Conservation (phyloP, 208 protist species). For the Trypanosoma melophagium region DNA sequence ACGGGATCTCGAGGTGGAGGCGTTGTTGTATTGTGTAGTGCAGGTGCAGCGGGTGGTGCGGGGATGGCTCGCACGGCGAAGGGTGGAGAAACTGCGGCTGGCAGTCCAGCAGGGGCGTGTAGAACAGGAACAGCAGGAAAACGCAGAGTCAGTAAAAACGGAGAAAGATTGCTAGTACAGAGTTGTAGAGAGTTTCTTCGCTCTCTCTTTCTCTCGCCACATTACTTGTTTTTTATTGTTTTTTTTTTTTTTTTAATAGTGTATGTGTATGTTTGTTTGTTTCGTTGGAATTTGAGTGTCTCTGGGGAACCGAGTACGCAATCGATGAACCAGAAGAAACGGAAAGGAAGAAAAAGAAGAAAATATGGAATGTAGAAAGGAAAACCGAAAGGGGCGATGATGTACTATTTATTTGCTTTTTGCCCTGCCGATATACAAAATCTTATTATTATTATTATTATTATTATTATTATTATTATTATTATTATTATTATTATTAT, state of each 20-base stretch:
- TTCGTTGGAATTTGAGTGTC: conserved; percentile 6
- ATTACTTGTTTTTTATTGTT: neutral
- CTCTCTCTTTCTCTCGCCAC: neutral
- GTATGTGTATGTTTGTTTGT: conserved; percentile 14
- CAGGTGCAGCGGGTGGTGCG: conserved; percentile 11
- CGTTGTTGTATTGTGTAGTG: conserved; percentile 10
- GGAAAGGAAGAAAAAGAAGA: too few species aligned
- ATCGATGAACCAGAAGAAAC: too few species aligned
- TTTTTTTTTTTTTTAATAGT: neutral
- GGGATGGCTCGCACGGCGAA: conserved; percentile 11
- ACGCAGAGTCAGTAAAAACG: too few species aligned
- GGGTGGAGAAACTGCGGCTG: conserved; percentile 2
- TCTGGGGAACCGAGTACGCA: neutral
- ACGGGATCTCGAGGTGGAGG: neutral
- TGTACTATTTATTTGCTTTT: too few species aligned
- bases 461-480: too few species aligned
- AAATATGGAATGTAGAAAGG: too few species aligned
- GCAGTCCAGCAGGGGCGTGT: neutral
- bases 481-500: too few species aligned
- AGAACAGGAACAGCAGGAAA: neutral
- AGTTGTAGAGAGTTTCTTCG: conserved; percentile 10
- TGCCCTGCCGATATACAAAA: too few species aligned
- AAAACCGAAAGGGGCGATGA: too few species aligned
- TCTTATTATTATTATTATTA: too few species aligned
- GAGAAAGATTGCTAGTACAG: neutral